Evolutionary conservation across 2,329 filamentous ascomycete species (phyloP).

Genomic region (Hymenoscyphus scutula): DNA sequence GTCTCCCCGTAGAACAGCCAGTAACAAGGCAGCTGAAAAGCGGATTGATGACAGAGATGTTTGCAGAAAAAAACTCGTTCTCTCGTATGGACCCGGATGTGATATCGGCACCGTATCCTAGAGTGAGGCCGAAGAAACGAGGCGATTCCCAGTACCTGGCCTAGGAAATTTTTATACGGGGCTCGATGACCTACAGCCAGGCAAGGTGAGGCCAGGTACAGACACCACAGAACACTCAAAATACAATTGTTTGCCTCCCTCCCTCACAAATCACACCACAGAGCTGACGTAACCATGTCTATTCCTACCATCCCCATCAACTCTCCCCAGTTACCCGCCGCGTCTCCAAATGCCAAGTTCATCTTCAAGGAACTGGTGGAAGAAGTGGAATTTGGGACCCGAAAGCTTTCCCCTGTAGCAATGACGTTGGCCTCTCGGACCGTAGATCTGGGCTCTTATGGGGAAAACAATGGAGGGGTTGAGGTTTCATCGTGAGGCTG

Average conservation of each 20-base stretch:
- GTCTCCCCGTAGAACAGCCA: too few relatives aligned
- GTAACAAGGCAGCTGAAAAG: too few relatives aligned
- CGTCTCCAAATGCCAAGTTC: background rate
- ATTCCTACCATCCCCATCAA: background rate
- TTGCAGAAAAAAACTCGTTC: too few relatives aligned
- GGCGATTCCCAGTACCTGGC: background rate
- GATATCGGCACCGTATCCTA: too few relatives aligned
- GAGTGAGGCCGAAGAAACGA: too few relatives aligned
- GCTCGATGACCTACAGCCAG: background rate
- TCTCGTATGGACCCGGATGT: too few relatives aligned
- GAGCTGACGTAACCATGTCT: background rate
- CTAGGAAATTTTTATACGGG: background rate
- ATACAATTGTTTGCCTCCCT: background rate
- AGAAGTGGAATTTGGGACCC: background rate
- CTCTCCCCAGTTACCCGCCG: background rate
- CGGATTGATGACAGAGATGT: too few relatives aligned
- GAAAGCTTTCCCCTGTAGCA: slow-evolving; percentile 1
- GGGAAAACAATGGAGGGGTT: background rate
- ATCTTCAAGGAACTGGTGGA: background rate
- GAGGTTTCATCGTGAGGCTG: background rate
- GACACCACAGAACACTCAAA: background rate
- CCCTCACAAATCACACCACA: background rate
- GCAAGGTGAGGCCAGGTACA: background rate
- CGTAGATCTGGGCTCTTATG: background rate
- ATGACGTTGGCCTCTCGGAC: background rate